A percentile compares a stretch with the other conserved stretches of the same genome.
Conservation (phyloP, 495 filamentous ascomycete species). For the Pseudomonodictys pantanalensis region DNA sequence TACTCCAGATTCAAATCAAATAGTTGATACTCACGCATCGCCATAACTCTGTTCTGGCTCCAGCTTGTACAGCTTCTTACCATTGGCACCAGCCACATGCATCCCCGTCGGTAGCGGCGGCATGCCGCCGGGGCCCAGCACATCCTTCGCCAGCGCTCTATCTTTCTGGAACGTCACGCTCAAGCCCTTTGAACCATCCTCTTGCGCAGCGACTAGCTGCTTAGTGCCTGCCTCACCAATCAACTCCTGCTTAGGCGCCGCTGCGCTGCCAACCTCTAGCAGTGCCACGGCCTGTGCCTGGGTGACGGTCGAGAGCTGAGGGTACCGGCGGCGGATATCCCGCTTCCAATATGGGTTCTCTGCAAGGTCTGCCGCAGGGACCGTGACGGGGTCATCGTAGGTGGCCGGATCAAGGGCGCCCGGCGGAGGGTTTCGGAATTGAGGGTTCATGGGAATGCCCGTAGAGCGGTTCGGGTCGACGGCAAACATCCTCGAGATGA, state of each 20-base stretch:
- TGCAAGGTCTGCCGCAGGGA: slow-evolving; percentile 90
- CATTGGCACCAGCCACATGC: slow-evolving; percentile 48
- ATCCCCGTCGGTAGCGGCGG: slow-evolving; percentile 77
- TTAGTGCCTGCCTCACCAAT: slow-evolving; percentile 80
- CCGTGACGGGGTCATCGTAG: slow-evolving; percentile 87
- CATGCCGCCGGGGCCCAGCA: slow-evolving; percentile 70
- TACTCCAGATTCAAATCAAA: background rate
- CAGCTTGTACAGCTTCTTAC: slow-evolving; percentile 56
- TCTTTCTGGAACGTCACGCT: slow-evolving; percentile 71
- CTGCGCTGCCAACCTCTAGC: slow-evolving; percentile 78
- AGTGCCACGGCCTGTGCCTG: slow-evolving; percentile 85
- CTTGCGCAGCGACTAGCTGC: slow-evolving; percentile 74
- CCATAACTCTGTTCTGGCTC: slow-evolving; percentile 56
- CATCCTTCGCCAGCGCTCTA: slow-evolving; percentile 55
- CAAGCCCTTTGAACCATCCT: slow-evolving; percentile 70
- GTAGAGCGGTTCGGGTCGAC: slow-evolving; percentile 86
- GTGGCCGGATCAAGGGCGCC: slow-evolving; percentile 68
- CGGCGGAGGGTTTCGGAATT: slow-evolving; percentile 85
- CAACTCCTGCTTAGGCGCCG: slow-evolving; percentile 71
- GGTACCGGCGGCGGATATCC: slow-evolving; percentile 80
- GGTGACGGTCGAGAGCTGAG: slow-evolving; percentile 71
- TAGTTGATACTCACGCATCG: slow-evolving; percentile 50
- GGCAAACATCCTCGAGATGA: slow-evolving; percentile 70
- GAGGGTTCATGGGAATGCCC: slow-evolving; percentile 87
- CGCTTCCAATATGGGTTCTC: slow-evolving; percentile 99